Evolutionary conservation across 495 filamentous ascomycete species (phyloP), one percentile per base, ranked within the genome.

Genomic region (Aspergillus bertholletiae): DNA sequence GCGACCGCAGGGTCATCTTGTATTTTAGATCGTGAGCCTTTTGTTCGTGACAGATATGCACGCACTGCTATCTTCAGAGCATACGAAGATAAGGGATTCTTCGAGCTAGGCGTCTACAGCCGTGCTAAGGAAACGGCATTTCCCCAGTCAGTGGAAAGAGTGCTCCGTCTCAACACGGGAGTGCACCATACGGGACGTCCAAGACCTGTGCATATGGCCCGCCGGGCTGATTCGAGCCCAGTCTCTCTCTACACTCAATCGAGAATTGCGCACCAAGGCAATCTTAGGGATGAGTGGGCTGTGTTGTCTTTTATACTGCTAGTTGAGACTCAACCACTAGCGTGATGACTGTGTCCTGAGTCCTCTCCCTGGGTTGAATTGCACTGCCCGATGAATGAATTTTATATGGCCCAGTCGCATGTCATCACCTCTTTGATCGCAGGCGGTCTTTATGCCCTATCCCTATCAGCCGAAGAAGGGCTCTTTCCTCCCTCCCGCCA

Each of bases 21-120:
- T 37, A n/a, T 37, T 2, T 37, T 15, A 15, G 15, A n/a, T 37
- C 13, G 13, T 5, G 6, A n/a, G 17, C 8, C 17, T 6, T 15
- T n/a, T 15, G 11, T 2, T 12, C 34, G 17, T 3, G 9, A 37
- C 2, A 15, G 5, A 2, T 5, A 11, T 6, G 7, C 0, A n/a
- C 13, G 13, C 34, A 15, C 34, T 37, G 34, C 7, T 34, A 12
- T 37, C 34, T 37, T 11, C 13, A n/a, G 17, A 9, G 55, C 61
- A 34, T 69, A 56, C 53, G 24, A 52, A 6, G 54, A 58, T n/a
- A 46, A 24, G 8, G 64, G 64, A 12, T 71, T 69, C 56, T 65
- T 65, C 32, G 45, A 58, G 26, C 49, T 69, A 2, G 59, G 67
- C 49, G 22, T 71, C 24, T 28, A 52, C 11, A 48, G 41, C 17